Evolutionary conservation across 148 eudicot species (phyloP).

Genomic region (Rhododendron griersonianum): DNA sequence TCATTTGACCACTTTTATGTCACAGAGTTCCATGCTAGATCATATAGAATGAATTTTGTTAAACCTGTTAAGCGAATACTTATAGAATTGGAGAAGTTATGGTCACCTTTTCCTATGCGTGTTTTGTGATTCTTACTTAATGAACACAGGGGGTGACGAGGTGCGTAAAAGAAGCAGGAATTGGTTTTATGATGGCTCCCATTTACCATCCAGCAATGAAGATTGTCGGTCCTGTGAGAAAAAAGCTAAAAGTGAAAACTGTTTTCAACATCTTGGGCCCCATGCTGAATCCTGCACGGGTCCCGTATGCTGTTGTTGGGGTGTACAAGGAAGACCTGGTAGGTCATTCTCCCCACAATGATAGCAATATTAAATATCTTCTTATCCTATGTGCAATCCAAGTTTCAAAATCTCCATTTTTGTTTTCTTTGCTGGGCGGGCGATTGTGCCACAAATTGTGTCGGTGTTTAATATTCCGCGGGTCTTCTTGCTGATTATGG

Average conservation of each 20-base stretch:
- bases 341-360: slow-evolving; percentile 12
- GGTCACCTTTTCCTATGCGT: not conserved
- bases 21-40: not conserved
- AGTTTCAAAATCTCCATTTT: not conserved
- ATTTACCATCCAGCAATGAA: slow-evolving; percentile 97
- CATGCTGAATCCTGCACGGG: slow-evolving; percentile 93
- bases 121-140: not conserved
- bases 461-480: not conserved
- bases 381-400: not conserved
- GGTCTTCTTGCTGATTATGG: not conserved
- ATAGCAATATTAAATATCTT: not conserved
- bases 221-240: slow-evolving; percentile 87
- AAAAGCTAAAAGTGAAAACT: slow-evolving; percentile 81
- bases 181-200: slow-evolving; percentile 98
- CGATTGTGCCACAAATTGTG: not conserved
- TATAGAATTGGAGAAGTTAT: not conserved
- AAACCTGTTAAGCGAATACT: not conserved
- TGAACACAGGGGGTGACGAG: slow-evolving; percentile 58
- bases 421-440: not conserved
- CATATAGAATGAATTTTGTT: not conserved
- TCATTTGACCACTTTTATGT: not conserved
- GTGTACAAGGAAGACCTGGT: slow-evolving; percentile 87
- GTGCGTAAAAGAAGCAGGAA: slow-evolving; percentile 82
- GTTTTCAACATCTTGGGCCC: slow-evolving; percentile 96
- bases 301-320: slow-evolving; percentile 93